A percentile compares a stretch with the other conserved stretches of the same genome.
Conservation (phyloP, 352 stramenopile species). For the Elongisporangium senticosum region DNA sequence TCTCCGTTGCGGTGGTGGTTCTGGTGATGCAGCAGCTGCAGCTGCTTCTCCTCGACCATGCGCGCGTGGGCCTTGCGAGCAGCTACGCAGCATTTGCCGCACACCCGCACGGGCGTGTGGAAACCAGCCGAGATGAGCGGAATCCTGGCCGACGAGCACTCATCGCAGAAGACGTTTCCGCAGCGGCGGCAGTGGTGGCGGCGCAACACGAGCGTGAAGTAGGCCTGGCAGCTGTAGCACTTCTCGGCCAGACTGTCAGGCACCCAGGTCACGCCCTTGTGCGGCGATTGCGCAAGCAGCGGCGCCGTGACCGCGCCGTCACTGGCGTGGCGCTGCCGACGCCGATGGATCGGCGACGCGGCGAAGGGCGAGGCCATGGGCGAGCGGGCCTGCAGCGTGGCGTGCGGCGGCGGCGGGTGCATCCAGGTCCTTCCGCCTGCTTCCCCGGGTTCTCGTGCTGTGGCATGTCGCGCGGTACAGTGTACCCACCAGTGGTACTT, state of each 20-base stretch:
- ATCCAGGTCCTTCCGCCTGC: not conserved
- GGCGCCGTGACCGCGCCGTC: not conserved
- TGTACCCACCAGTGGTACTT: not conserved
- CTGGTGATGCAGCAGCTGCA: constrained; percentile 16
- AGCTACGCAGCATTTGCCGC: constrained; percentile 67
- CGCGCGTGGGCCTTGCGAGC: constrained; percentile 63
- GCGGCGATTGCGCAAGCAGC: constrained; percentile 13
- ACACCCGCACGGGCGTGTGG: constrained; percentile 72
- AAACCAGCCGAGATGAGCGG: constrained; percentile 63
- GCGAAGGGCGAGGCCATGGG: constrained; percentile 3
- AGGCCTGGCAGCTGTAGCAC: constrained; percentile 62
- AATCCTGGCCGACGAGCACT: constrained; percentile 79
- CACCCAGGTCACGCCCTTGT: constrained; percentile 67
- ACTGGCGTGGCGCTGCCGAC: constrained; percentile 19
- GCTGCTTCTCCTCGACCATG: constrained; percentile 57
- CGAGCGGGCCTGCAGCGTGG: not conserved
- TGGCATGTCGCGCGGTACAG: not conserved
- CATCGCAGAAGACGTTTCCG: constrained; percentile 88
- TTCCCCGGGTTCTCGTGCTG: not conserved
- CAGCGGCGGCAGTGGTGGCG: constrained; percentile 86
- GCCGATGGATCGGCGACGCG: constrained; percentile 15
- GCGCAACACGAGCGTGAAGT: constrained; percentile 70
- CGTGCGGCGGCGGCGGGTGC: not conserved
- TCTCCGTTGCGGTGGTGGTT: constrained; percentile 23
- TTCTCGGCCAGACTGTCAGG: constrained; percentile 74